A percentile compares a stretch with the other conserved stretches of the same genome.
Evolutionary conservation across 2,329 filamentous ascomycete genomes (phyloP).

Genomic region (Graphilbum sp.): DNA sequence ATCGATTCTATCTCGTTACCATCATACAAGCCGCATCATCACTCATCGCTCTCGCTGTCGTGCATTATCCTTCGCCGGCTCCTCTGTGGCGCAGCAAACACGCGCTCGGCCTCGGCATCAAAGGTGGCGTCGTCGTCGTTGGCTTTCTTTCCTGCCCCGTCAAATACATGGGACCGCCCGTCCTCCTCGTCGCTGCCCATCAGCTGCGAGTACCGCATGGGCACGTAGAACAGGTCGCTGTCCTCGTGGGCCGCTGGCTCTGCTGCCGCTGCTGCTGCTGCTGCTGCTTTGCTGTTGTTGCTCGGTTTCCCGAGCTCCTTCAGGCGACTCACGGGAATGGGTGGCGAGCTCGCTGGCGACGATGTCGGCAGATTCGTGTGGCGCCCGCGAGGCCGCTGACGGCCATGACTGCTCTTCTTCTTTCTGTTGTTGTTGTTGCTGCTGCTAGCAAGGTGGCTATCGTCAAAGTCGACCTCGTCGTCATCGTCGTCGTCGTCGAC

Average conservation of each 20-base stretch:
- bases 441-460: no score
- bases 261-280: no score
- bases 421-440: no score
- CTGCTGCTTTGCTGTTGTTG: neutral
- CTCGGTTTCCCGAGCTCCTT: neutral
- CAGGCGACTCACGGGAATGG: neutral
- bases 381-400: neutral
- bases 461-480: constrained; percentile 1
- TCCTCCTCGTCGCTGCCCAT: constrained; percentile 3
- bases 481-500: constrained; percentile 27
- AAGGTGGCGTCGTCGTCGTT: constrained; percentile 1
- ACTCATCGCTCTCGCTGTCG: constrained; percentile 8
- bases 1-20: no score
- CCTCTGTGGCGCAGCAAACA: constrained; percentile 1
- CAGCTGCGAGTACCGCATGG: constrained; percentile 7
- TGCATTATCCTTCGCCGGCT: constrained; percentile 3
- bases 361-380: neutral
- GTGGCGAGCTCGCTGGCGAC: neutral
- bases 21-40: no score
- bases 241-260: neutral
- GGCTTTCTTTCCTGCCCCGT: constrained; percentile 4
- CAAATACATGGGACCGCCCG: neutral
- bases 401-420: neutral
- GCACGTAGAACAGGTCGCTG: constrained; percentile 3
- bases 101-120: constrained; percentile 2